Evolutionary conservation across 2,329 filamentous ascomycete genomes (phyloP).

Genomic region (Trichoderma asperellum): DNA sequence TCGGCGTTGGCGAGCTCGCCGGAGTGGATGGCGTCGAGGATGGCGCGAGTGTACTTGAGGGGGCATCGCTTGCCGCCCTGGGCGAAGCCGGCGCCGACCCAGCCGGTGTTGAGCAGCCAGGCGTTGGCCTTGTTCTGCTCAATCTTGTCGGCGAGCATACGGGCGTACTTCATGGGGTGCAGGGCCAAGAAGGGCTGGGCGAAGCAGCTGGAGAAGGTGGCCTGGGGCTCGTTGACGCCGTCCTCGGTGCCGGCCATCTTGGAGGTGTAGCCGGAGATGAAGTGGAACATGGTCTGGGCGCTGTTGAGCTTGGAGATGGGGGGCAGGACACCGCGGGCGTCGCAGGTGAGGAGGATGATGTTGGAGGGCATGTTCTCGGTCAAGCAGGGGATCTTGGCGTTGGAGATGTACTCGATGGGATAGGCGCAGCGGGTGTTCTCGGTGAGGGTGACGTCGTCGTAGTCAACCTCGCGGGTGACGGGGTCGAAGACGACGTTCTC

Average conservation of each 20-base stretch:
- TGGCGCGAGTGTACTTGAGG: slow-evolving; percentile 97
- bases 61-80: slow-evolving; percentile 97
- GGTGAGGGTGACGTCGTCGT: slow-evolving; percentile 91
- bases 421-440: slow-evolving; percentile 99
- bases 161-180: slow-evolving; percentile 98
- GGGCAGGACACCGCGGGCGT: slow-evolving; percentile 94
- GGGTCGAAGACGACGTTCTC: slow-evolving; percentile 99
- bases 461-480: slow-evolving; percentile 86
- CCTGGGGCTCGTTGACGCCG: slow-evolving; percentile 94
- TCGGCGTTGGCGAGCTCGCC: slow-evolving; percentile 91
- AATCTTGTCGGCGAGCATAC: slow-evolving; percentile 99
- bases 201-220: slow-evolving; percentile 99
- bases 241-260: slow-evolving; percentile 99
- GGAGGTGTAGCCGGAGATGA: slow-evolving; percentile 99
- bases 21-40: slow-evolving; percentile 96
- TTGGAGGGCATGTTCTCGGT: slow-evolving; percentile 88
- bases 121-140: slow-evolving; percentile 92
- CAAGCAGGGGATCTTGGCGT: slow-evolving; percentile 97
- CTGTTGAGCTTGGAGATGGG: slow-evolving; percentile 96
- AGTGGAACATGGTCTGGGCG: slow-evolving; percentile 99
- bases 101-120: slow-evolving; percentile 98
- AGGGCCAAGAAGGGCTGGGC: slow-evolving; percentile 98
- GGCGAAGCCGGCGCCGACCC: slow-evolving; percentile 88
- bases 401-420: slow-evolving; percentile 98
- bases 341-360: slow-evolving; percentile 97